Evolutionary conservation across 495 filamentous ascomycete species (phyloP).

Genomic region (Talaromyces proteolyticus): DNA sequence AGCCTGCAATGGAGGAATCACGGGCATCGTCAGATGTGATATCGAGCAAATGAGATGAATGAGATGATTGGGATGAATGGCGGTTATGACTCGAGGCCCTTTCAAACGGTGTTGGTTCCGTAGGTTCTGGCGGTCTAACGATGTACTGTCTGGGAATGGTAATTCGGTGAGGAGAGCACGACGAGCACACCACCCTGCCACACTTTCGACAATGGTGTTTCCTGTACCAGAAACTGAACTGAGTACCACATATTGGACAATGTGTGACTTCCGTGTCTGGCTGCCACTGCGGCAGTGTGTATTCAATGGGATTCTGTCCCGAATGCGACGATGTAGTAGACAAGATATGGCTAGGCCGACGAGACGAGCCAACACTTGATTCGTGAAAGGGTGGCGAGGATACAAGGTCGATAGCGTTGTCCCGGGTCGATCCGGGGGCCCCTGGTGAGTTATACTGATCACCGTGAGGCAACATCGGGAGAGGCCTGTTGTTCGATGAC

Average conservation of each 20-base stretch:
- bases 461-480: constrained; percentile 13
- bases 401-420: constrained; percentile 31
- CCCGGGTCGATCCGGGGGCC: constrained; percentile 23
- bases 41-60: constrained; percentile 31
- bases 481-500: constrained; percentile 17
- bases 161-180: constrained; percentile 92
- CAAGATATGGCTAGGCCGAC: background rate
- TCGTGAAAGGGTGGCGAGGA: constrained; percentile 21
- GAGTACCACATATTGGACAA: constrained; percentile 74
- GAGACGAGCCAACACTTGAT: constrained; percentile 4
- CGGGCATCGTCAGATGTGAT: constrained; percentile 32
- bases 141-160: constrained; percentile 92
- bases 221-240: constrained; percentile 80
- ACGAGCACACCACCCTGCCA: constrained; percentile 85
- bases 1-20: constrained; percentile 8
- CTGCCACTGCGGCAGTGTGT: constrained; percentile 71
- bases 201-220: constrained; percentile 98
- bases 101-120: constrained; percentile 13
- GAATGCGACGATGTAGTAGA: background rate
- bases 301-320: constrained; percentile 15
- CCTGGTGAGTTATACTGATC: constrained; percentile 9
- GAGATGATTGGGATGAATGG: too few relatives aligned
- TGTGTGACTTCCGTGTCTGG: constrained; percentile 69
- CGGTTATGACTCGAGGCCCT: constrained; percentile 9
- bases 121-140: constrained; percentile 66